Conservation (phyloP, 441 rosid species). For the Geranium incanum region DNA sequence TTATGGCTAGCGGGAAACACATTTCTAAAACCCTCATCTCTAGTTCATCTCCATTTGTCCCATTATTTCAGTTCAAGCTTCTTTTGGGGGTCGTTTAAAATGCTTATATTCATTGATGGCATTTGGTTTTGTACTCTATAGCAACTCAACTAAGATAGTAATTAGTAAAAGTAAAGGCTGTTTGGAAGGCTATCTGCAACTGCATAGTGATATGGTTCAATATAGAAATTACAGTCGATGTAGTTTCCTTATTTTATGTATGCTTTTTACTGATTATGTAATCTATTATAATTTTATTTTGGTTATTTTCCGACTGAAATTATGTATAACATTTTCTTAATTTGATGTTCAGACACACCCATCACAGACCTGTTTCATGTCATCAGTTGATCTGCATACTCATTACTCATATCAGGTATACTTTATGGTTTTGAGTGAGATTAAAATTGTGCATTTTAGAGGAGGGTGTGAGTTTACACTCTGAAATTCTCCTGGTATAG, state of each 20-base stretch:
- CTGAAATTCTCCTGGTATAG: no score
- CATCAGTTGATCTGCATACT: conserved; percentile 94
- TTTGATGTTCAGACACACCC: conserved; percentile 77
- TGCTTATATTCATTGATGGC: no score
- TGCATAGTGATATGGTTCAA: neutral
- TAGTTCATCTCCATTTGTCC: no score
- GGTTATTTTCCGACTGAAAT: neutral
- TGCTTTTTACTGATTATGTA: neutral
- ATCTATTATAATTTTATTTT: neutral
- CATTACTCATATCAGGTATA: conserved; percentile 90
- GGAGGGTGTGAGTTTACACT: neutral
- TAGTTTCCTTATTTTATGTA: neutral
- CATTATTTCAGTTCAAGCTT: no score
- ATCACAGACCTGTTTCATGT: conserved; percentile 94
- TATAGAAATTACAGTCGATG: neutral
- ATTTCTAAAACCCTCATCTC: no score
- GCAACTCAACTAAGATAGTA: no score
- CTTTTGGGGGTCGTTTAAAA: no score
- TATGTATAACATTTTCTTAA: conserved; percentile 14
- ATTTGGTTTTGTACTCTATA: no score
- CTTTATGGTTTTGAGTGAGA: neutral
- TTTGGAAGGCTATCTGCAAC: neutral
- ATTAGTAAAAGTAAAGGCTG: neutral
- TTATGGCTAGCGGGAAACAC: no score
- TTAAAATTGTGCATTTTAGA: neutral